Base-by-base conservation (phyloP, 2,329 filamentous ascomycete species). In the Herpomyces periplanetae region DNA sequence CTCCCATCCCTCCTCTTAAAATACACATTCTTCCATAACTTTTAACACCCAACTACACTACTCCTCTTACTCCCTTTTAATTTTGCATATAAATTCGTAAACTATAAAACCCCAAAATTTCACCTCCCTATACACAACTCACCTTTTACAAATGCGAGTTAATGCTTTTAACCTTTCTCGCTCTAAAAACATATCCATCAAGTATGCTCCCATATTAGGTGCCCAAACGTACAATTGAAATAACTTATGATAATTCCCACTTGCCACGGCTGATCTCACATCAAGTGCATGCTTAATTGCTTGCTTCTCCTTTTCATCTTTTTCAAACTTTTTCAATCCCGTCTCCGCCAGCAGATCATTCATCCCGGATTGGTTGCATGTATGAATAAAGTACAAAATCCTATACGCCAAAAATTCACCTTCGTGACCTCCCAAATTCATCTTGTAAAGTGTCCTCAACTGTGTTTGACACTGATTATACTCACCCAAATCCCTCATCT, bases 401-500 rank as follows among this genome's bases (percentile, higher is more conserved):
- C 80, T 75, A 49, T 96, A 96, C 27, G 75, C 80, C 54, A 80
- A 80, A 45, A 96, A 96, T 42, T 96, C 80, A 44, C 66, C 60
- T 35, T 66, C 58, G 40, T 73, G 71, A 32, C 75, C 80, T 35
- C 68, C 68, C 37, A 87, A 46, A 29, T 66, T 64, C 44, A 68
- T 55, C 38, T 56, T 55, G 43, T 96, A 91, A 33, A 96, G 47
- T 28, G 64, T 69, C 40, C 69, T 68, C 36, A 96, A 50, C 45
- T 96, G 80, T 33, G 80, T 91, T 48, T 96, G 80, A 43, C 80
- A 96, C 52, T 96, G 80, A 48, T 96, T 96, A 80, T 96, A 96
- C 80, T 96, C 80, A 96, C 80, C 75, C 47, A 91, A 56, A 49
- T 96, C 80, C 43, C 66, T 71, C 52, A 84, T 88, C 43, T 96